Conservation (phyloP, 2,329 filamentous ascomycete genomes). For the Botryosphaeria dothidea region DNA sequence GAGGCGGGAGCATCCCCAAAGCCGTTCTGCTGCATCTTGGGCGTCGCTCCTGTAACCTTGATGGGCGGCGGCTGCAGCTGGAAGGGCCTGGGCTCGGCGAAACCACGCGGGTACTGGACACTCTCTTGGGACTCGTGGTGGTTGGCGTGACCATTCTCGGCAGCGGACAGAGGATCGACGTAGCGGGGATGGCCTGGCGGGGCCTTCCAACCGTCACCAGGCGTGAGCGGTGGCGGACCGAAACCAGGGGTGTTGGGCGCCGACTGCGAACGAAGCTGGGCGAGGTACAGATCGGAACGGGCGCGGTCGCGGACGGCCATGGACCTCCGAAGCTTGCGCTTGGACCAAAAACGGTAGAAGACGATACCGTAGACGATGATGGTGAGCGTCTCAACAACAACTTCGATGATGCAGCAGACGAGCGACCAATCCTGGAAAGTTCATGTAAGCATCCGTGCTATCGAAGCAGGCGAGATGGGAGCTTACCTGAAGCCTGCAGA, state of each 20-base stretch:
- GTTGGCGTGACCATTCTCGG: slow-evolving; percentile 58
- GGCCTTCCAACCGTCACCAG: slow-evolving; percentile 49
- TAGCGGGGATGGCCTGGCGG: slow-evolving; percentile 45
- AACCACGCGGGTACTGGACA: slow-evolving; percentile 44
- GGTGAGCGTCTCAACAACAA: slow-evolving; percentile 87
- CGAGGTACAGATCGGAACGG: slow-evolving; percentile 91
- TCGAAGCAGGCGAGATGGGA: neutral
- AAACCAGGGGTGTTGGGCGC: slow-evolving; percentile 94
- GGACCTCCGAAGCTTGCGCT: slow-evolving; percentile 90
- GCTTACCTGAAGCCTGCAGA: slow-evolving; percentile 82
- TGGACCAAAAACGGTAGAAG: slow-evolving; percentile 97
- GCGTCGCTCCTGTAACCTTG: slow-evolving; percentile 76
- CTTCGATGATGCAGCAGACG: slow-evolving; percentile 95
- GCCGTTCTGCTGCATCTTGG: slow-evolving; percentile 63
- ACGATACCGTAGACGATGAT: slow-evolving; percentile 91
- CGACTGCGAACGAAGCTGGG: slow-evolving; percentile 67
- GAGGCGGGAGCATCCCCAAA: slow-evolving; percentile 50
- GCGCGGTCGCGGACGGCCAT: slow-evolving; percentile 96
- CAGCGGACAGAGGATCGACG: slow-evolving; percentile 40
- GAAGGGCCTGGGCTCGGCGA: slow-evolving; percentile 64
- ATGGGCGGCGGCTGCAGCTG: slow-evolving; percentile 81
- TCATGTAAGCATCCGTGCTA: slow-evolving; percentile 17
- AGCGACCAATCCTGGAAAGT: slow-evolving; percentile 79
- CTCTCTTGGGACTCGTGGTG: slow-evolving; percentile 58
- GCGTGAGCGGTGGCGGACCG: slow-evolving; percentile 63